phyloP scores from a whole-genome alignment of 1,284 basidiomycete species.

The Gymnopus androsaceus region DNA sequence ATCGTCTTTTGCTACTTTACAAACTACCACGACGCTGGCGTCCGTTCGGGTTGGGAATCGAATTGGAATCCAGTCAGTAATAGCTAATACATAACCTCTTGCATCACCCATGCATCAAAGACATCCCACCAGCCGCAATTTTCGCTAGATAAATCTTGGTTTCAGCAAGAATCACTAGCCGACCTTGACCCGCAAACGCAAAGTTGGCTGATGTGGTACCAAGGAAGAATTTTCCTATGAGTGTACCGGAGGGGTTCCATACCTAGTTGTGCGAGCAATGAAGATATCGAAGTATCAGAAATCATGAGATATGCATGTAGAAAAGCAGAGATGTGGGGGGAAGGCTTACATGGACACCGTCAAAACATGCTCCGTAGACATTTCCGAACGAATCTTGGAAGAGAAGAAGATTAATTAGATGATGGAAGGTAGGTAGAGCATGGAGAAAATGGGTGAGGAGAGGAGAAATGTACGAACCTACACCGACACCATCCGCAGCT shows the following conservation, averaged over 20 bases:
- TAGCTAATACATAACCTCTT: too few species aligned
- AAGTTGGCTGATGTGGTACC: conserved; percentile 62
- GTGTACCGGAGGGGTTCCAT: conserved; percentile 60
- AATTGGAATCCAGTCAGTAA: too few species aligned
- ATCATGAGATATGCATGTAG: too few species aligned
- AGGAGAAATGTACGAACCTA: too few species aligned
- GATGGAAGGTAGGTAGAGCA: too few species aligned
- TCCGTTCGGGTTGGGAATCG: too few species aligned
- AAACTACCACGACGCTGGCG: too few species aligned
- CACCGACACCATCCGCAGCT: conserved; percentile 71
- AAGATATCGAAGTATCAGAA: too few species aligned
- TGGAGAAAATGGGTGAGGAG: too few species aligned
- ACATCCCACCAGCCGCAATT: conserved; percentile 39
- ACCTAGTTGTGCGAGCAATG: conserved; percentile 41
- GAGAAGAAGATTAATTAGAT: too few species aligned
- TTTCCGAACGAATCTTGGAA: conserved; percentile 67
- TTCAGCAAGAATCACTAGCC: conserved; percentile 70
- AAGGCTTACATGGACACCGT: conserved; percentile 50
- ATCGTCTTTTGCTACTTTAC: too few species aligned
- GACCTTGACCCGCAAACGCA: conserved; percentile 64
- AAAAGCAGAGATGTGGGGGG: not conserved
- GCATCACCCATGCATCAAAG: conserved; percentile 1
- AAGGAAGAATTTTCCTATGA: conserved; percentile 77
- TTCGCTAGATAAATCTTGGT: conserved; percentile 65
- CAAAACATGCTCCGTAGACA: conserved; percentile 68